Base-by-base conservation (phyloP, 805 yeast species). In the Barnettozyma siamensis region DNA sequence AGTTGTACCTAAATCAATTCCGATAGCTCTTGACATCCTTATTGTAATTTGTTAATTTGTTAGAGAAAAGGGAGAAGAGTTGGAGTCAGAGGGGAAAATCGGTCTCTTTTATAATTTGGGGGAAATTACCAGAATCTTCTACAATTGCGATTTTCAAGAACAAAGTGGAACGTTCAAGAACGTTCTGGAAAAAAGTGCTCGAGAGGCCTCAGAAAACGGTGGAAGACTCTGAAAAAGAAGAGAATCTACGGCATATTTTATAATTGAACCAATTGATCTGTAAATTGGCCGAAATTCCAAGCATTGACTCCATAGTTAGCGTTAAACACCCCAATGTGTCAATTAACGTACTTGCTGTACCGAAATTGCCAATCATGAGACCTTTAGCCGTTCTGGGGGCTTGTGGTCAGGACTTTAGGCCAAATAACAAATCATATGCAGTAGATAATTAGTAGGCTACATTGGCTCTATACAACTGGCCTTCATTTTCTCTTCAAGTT, bases 1-100 rank as follows among this genome's bases (percentile, higher is more conserved):
- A 6, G 98, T 89, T 50, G 98, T 89, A 64, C 97, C 96, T 73
- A 88, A 83, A 76, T 88, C 96, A 69, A 88, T 88, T 70, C 95
- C 88, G 56, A 79, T 67, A 60, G 80, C 77, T 64, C 69, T 73
- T 41, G 75, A 67, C 78, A 73, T 73, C 30, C 41, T 63, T 37
- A n/a, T 30, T 15, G 19, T 20, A 31, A 17, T 23, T 20, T 15
- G 33, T 37, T 12, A 12, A 15, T n/a, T 31, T n/a, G n/a, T 10
- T 18, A 9, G 12, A 26, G n/a, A 17, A 8, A 18, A 26, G 23
- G 13, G 18, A 27, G 11, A 20, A 17, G 29, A 17, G 19, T 11
- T 19, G 16, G 18, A 36, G n/a, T n/a, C n/a, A 37, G 17, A 16
- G n/a, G 27, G 24, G n/a, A 12, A 11, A 15, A 16, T 8, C 13